Percentiles rank a stretch among this genome's conserved stretches.
Evolutionary conservation across 441 rosid genomes (phyloP).

Genomic region (Gossypium schwendimanii): DNA sequence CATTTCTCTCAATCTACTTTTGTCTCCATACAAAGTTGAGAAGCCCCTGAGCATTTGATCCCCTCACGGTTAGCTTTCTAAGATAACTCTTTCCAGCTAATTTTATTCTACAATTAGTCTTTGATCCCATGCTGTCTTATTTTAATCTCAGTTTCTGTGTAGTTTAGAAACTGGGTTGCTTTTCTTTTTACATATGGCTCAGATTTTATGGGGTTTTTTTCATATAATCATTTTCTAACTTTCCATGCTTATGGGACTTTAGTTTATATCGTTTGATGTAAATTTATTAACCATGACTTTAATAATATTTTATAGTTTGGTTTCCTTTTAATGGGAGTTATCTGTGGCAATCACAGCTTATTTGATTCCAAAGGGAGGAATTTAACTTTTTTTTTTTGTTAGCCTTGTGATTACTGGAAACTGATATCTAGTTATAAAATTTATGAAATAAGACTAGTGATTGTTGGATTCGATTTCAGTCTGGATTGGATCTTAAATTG

Average conservation of each 20-base stretch:
- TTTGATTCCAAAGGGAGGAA: not conserved
- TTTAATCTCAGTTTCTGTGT: slow-evolving; percentile 14
- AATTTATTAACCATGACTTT: not conserved
- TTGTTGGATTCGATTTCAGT: slow-evolving; percentile 2
- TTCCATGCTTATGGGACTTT: not conserved
- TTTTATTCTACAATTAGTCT: not conserved
- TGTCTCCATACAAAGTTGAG: not conserved
- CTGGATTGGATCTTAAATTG: slow-evolving; percentile 16
- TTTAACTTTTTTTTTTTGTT: not conserved
- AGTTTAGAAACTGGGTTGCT: slow-evolving; percentile 5
- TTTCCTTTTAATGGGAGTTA: not conserved
- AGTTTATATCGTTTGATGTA: not conserved
- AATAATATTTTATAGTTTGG: not conserved
- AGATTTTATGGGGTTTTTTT: not conserved
- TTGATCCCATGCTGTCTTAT: not conserved
- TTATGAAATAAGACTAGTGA: not conserved
- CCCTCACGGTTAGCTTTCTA: not conserved
- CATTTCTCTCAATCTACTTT: not conserved
- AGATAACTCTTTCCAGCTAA: not conserved
- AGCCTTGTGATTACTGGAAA: not conserved
- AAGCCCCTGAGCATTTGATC: not conserved
- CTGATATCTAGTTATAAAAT: not conserved
- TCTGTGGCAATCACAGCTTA: not conserved
- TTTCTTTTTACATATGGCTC: not conserved
- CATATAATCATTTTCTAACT: not conserved